A percentile compares a stretch with the other conserved stretches of the same genome.
phyloP scores from a whole-genome alignment of 2,329 filamentous ascomycete species.

The Phaeoacremonium minimum region DNA sequence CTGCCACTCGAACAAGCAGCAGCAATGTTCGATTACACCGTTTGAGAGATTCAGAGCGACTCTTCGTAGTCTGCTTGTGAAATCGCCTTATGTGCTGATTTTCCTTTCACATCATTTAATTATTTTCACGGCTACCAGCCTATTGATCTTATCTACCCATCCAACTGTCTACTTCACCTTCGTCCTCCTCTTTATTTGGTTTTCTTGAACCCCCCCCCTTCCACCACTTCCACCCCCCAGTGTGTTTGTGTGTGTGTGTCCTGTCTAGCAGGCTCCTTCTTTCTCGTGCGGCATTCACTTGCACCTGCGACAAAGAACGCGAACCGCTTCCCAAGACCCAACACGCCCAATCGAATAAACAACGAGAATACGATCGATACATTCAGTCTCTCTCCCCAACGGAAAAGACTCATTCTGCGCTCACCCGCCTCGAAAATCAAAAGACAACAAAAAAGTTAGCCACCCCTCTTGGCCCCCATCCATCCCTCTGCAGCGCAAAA shows the following conservation, averaged over 20 bases:
- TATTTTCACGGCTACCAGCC: no score
- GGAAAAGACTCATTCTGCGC: no score
- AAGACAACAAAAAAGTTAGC: no score
- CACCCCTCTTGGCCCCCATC: no score
- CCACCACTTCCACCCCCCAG: neutral
- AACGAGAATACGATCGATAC: no score
- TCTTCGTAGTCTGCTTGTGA: conserved; percentile 50
- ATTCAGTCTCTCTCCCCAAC: no score
- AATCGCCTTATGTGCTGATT: conserved; percentile 14
- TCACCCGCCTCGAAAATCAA: no score
- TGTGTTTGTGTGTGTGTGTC: neutral
- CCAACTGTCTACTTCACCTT: conserved; percentile 23
- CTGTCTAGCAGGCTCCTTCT: neutral
- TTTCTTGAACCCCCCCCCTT: neutral
- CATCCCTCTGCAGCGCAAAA: no score
- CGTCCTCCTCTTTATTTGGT: conserved; percentile 5
- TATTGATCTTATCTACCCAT: no score
- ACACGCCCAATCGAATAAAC: no score
- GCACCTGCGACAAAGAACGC: conserved; percentile 25
- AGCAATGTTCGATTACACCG: conserved; percentile 50
- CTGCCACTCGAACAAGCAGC: conserved; percentile 48
- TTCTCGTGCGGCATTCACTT: conserved; percentile 29
- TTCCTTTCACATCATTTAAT: conserved; percentile 18
- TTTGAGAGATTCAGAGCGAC: conserved; percentile 49
- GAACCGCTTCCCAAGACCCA: no score